A percentile compares a stretch with the other conserved stretches of the same genome.
phyloP scores from a whole-genome alignment of 2,329 filamentous ascomycete genomes.

The Sclerotinia trifoliorum region DNA sequence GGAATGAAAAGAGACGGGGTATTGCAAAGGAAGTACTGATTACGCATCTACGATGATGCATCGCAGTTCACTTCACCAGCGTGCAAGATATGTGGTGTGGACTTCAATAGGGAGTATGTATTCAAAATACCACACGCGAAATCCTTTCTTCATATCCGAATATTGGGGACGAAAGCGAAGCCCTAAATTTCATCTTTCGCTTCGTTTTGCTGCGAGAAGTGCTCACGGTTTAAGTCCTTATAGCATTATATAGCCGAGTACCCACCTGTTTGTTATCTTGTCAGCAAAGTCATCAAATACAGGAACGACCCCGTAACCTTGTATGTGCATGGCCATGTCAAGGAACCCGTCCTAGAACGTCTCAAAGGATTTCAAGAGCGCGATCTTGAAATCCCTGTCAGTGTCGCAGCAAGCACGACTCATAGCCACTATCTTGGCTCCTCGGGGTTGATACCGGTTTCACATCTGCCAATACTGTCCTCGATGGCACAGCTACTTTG shows the following conservation, averaged over 20 bases:
- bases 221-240: neutral
- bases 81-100: neutral
- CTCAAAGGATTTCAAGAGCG: neutral
- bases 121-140: neutral
- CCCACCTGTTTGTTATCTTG: slow-evolving; percentile 3
- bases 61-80: neutral
- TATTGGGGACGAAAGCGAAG: neutral
- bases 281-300: neutral
- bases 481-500: neutral
- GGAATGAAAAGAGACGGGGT: too few species aligned
- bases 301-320: neutral
- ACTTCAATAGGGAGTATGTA: neutral
- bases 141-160: neutral
- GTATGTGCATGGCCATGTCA: neutral
- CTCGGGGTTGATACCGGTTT: neutral
- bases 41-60: neutral
- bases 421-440: slow-evolving; percentile 1
- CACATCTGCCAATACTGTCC: neutral
- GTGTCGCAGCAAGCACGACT: neutral
- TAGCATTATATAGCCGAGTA: neutral
- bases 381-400: neutral
- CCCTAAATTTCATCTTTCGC: neutral
- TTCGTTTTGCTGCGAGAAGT: neutral
- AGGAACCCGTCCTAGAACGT: neutral
- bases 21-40: neutral